phyloP scores from a whole-genome alignment of 345 rosid species.

The Pugionium cornutum region DNA sequence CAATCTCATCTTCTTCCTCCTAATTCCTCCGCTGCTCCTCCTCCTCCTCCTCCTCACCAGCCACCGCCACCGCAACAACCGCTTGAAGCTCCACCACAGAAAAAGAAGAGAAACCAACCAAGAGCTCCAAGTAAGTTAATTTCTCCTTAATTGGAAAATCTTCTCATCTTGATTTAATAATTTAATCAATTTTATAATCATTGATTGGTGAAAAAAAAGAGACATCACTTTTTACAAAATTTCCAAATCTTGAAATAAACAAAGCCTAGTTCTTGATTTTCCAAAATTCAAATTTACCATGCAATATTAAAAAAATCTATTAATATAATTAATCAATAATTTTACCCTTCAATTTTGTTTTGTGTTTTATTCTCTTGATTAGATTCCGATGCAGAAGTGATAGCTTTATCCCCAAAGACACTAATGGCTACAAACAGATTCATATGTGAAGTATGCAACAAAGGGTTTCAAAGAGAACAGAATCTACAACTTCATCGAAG shows the following conservation, averaged over 20 bases:
- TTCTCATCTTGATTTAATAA: constrained; percentile 26
- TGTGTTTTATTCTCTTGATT: constrained; percentile 20
- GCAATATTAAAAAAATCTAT: constrained; percentile 2
- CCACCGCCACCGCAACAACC: constrained; percentile 40
- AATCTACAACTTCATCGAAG: constrained; percentile 84
- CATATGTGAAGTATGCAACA: constrained; percentile 83
- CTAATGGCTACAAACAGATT: constrained; percentile 89
- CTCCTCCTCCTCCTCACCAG: constrained; percentile 40
- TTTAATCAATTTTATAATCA: neutral
- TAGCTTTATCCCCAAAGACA: constrained; percentile 86
- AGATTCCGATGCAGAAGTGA: constrained; percentile 92
- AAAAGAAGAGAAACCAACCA: constrained; percentile 74
- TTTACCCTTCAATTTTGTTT: constrained; percentile 8
- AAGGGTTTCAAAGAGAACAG: constrained; percentile 89
- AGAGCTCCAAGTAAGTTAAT: constrained; percentile 69
- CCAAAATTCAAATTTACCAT: too few species aligned
- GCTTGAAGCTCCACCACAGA: too few species aligned
- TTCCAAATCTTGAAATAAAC: constrained; percentile 31
- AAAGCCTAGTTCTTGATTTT: constrained; percentile 40
- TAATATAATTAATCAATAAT: constrained; percentile 14
- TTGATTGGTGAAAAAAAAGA: constrained; percentile 25
- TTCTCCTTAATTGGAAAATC: constrained; percentile 30
- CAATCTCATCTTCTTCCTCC: constrained; percentile 49
- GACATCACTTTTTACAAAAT: constrained; percentile 13
- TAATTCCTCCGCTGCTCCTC: constrained; percentile 44